Evolutionary conservation across 2,329 filamentous ascomycete species (phyloP).

Genomic region (Colletotrichum cordylinicola): DNA sequence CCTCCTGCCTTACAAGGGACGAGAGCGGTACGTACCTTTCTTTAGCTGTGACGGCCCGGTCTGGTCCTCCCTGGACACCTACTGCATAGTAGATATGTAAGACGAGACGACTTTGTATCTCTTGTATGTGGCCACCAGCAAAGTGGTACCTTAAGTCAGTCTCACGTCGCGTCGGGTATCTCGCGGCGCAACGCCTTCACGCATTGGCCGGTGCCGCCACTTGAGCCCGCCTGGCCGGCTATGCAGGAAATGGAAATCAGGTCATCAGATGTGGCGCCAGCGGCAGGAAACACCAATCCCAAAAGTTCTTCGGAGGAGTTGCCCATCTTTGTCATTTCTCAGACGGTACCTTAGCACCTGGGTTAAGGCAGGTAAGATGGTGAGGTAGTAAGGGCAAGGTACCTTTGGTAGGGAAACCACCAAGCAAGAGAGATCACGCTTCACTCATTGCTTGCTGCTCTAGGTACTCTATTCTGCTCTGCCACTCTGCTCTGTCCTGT

Average conservation of each 20-base stretch:
- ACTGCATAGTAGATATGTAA: neutral
- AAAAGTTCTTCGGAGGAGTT: neutral
- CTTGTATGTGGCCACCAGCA: neutral
- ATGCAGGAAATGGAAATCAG: slow-evolving; percentile 11
- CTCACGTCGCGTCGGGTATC: neutral
- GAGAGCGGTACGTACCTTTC: neutral
- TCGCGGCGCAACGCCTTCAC: neutral
- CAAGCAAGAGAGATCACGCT: neutral
- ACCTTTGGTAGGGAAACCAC: neutral
- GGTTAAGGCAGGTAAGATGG: neutral
- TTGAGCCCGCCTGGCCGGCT: neutral
- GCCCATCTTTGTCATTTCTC: neutral
- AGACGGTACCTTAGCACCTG: neutral
- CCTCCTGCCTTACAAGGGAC: neutral
- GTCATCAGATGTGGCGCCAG: slow-evolving; percentile 16
- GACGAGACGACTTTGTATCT: neutral
- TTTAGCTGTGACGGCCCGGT: neutral
- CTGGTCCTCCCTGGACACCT: neutral
- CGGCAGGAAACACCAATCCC: neutral
- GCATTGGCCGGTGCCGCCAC: neutral
- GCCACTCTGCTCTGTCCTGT: neutral
- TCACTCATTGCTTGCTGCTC: neutral
- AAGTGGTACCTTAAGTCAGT: neutral
- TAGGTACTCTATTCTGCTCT: neutral
- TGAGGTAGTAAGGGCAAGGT: no score